Percentiles rank a stretch among this genome's conserved stretches.
phyloP scores from a whole-genome alignment of 2,329 filamentous ascomycete species.

The Venturia aucupariae region DNA sequence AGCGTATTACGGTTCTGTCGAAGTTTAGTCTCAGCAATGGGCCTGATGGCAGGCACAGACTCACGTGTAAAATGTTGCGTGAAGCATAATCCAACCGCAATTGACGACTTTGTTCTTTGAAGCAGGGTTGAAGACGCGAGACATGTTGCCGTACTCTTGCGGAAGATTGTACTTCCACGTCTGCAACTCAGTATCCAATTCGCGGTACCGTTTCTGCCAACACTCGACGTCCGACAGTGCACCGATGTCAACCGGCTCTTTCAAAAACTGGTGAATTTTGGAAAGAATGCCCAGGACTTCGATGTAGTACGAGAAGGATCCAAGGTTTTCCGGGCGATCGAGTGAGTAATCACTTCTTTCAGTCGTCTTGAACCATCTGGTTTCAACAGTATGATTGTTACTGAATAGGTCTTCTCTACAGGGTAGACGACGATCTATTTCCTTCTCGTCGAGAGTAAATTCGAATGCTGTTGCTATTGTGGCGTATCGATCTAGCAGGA shows the following conservation, averaged over 20 bases:
- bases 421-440: conserved; percentile 78
- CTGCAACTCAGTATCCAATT: conserved; percentile 70
- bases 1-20: conserved; percentile 64
- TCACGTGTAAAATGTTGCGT: conserved; percentile 79
- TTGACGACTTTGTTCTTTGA: conserved; percentile 54
- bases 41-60: conserved; percentile 21
- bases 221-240: conserved; percentile 75
- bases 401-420: conserved; percentile 82
- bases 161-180: conserved; percentile 80
- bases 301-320: conserved; percentile 82
- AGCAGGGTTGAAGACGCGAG: conserved; percentile 47
- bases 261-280: conserved; percentile 79
- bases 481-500: conserved; percentile 79
- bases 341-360: conserved; percentile 51
- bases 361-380: conserved; percentile 60
- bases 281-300: conserved; percentile 82
- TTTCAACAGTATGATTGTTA: conserved; percentile 75
- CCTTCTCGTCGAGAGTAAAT: conserved; percentile 79
- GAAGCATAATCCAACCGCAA: conserved; percentile 83
- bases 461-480: conserved; percentile 89
- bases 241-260: conserved; percentile 81
- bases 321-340: conserved; percentile 69
- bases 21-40: conserved; percentile 16
- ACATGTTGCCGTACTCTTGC: conserved; percentile 74
- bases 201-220: conserved; percentile 81